These are phyloP conservation scores for Cutaneotrichosporon daszewskae DNA, from an alignment of 1,284 basidiomycete species.

Conservation along the genomic window DNA sequence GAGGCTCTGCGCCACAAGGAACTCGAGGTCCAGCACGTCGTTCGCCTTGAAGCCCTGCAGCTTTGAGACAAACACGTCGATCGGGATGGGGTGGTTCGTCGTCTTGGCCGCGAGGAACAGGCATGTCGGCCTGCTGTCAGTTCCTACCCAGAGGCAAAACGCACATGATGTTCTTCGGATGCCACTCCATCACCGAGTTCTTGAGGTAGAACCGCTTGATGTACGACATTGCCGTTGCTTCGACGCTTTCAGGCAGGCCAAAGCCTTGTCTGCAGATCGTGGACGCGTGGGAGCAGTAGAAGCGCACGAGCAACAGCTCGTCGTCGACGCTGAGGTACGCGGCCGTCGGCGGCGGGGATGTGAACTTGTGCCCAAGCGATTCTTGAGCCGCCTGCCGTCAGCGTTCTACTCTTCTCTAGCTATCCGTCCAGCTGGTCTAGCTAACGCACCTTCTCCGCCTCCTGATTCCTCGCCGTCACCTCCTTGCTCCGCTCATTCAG, in stretches of 20 bases:
- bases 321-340: slow-evolving; percentile 74
- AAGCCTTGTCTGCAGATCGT: slow-evolving; percentile 73
- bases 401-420: neutral
- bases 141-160: slow-evolving; percentile 26
- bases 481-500: slow-evolving; percentile 70
- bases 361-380: slow-evolving; percentile 3
- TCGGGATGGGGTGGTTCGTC: slow-evolving; percentile 82
- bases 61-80: slow-evolving; percentile 72
- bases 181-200: slow-evolving; percentile 99
- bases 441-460: slow-evolving; percentile 65
- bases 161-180: slow-evolving; percentile 96
- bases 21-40: slow-evolving; percentile 88
- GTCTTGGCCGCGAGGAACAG: slow-evolving; percentile 96
- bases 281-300: slow-evolving; percentile 81
- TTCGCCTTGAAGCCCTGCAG: slow-evolving; percentile 71
- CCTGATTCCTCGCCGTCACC: slow-evolving; percentile 67
- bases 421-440: too few relatives aligned
- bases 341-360: slow-evolving; percentile 20
- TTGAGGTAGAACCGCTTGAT: slow-evolving; percentile 95
- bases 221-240: slow-evolving; percentile 84
- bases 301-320: slow-evolving; percentile 79
- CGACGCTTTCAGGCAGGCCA: slow-evolving; percentile 82
- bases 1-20: slow-evolving; percentile 87
- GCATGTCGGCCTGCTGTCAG: slow-evolving; percentile 71
- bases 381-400: slow-evolving; percentile 10